Percentiles rank a stretch among this genome's conserved stretches.
These are phyloP conservation scores for Eutreptiella sp. DNA, from an alignment of 208 protist species.

Conservation along the genomic window DNA sequence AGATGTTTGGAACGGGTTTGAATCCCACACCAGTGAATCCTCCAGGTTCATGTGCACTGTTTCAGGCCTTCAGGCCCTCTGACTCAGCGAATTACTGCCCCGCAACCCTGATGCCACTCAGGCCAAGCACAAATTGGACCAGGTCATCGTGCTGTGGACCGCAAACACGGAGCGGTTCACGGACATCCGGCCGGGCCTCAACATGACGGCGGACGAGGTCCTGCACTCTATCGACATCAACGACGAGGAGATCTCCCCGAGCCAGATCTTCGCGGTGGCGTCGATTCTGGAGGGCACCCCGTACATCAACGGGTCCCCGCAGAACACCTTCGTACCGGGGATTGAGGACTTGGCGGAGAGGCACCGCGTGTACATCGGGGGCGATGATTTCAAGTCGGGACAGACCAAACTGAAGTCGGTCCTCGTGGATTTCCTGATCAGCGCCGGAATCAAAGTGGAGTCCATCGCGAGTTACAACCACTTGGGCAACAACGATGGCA, in stretches of 20 bases:
- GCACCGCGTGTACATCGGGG: conserved; percentile 83
- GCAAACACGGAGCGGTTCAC: conserved; percentile 97
- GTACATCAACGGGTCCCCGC: conserved; percentile 98
- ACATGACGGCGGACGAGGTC: conserved; percentile 93
- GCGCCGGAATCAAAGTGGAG: conserved; percentile 81
- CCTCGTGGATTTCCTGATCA: conserved; percentile 95
- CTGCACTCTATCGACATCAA: conserved; percentile 71
- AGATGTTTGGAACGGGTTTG: no score
- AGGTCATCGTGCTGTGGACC: conserved; percentile 96
- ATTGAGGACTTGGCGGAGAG: conserved; percentile 82
- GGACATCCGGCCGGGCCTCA: conserved; percentile 74
- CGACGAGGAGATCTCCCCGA: conserved; percentile 87
- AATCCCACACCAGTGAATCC: not conserved
- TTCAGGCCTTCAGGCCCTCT: no score
- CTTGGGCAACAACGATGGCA: conserved; percentile 99
- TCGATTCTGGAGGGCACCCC: conserved; percentile 89
- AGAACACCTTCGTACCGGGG: conserved; percentile 97
- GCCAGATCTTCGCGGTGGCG: conserved; percentile 90
- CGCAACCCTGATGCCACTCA: no score
- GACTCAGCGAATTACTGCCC: no score
- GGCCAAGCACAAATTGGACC: conserved; percentile 80
- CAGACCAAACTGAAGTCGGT: conserved; percentile 99
- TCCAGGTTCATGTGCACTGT: conserved; percentile 57
- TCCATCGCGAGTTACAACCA: conserved; percentile 93
- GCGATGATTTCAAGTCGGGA: conserved; percentile 99